Evolutionary conservation across 495 filamentous ascomycete genomes (phyloP).

Genomic region (Letharia columbiana): DNA sequence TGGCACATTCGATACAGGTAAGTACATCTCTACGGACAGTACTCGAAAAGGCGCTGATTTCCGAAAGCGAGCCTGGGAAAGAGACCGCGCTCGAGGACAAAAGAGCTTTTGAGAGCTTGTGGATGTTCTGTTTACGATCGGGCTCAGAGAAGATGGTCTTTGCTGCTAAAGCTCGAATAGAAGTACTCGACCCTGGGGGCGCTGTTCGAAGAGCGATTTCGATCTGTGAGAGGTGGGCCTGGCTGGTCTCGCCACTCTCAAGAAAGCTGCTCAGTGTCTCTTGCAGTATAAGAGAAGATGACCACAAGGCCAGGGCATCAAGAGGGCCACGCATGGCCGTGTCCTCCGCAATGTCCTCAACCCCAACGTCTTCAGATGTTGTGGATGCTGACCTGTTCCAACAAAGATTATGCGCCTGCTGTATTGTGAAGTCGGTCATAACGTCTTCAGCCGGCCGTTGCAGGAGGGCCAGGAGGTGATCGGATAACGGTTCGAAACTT

Average conservation of each 20-base stretch:
- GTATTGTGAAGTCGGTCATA: constrained; percentile 64
- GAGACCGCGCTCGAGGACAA: constrained; percentile 28
- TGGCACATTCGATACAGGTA: constrained; percentile 10
- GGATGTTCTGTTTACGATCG: constrained; percentile 39
- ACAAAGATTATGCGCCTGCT: constrained; percentile 82
- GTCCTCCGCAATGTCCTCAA: constrained; percentile 78
- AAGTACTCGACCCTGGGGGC: constrained; percentile 67
- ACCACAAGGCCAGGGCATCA: constrained; percentile 88
- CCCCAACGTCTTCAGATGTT: constrained; percentile 53
- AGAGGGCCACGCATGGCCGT: constrained; percentile 77
- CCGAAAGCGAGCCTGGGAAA: constrained; percentile 6
- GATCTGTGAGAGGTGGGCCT: constrained; percentile 47
- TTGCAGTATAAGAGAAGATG: constrained; percentile 68
- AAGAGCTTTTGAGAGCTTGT: constrained; percentile 41
- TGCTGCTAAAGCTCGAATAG: constrained; percentile 71
- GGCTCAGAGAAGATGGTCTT: constrained; percentile 41
- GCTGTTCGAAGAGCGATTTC: constrained; percentile 64
- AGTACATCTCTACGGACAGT: constrained; percentile 8
- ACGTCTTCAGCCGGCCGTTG: constrained; percentile 72
- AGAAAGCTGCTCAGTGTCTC: constrained; percentile 56
- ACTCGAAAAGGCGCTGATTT: constrained; percentile 4
- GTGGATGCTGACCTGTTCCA: constrained; percentile 73
- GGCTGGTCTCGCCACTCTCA: constrained; percentile 38
- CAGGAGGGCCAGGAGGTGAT: constrained; percentile 64
- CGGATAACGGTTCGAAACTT: constrained; percentile 57